Conservation (phyloP, 1,139 yeast species). For the Taphrina flavorubra region DNA sequence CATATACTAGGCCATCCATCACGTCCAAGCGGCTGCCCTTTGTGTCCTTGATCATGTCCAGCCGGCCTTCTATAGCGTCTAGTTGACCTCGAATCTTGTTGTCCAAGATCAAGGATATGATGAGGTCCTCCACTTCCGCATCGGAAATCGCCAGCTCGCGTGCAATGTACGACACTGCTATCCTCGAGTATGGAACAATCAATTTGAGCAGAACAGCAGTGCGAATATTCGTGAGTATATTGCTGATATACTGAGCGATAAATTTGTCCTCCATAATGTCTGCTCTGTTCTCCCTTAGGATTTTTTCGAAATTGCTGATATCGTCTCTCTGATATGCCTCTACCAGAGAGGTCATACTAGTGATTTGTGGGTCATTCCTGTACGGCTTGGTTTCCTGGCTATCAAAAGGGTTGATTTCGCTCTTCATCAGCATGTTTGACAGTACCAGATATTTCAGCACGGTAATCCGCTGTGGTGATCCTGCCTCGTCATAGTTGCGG, state of each 20-base stretch:
- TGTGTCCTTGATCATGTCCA: conserved; percentile 34
- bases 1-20: background rate
- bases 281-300: conserved; percentile 48
- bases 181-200: conserved; percentile 54
- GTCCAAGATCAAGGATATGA: conserved; percentile 57
- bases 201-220: conserved; percentile 52
- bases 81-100: conserved; percentile 51
- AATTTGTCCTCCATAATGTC: conserved; percentile 49
- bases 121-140: conserved; percentile 54
- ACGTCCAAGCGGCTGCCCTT: conserved; percentile 19
- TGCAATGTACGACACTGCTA: conserved; percentile 52
- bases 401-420: conserved; percentile 70
- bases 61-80: conserved; percentile 41
- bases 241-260: conserved; percentile 47
- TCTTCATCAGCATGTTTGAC: conserved; percentile 68
- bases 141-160: conserved; percentile 48
- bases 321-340: conserved; percentile 54
- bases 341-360: conserved; percentile 53
- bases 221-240: conserved; percentile 51
- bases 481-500: conserved; percentile 79
- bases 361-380: conserved; percentile 53
- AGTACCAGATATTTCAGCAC: conserved; percentile 68
- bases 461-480: conserved; percentile 61
- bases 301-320: conserved; percentile 52
- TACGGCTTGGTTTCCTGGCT: conserved; percentile 59